A percentile compares a stretch with the other conserved stretches of the same genome.
These are phyloP conservation scores for Colletotrichum viniferum DNA, from an alignment of 2,329 filamentous ascomycete genomes.

Conservation along the genomic window DNA sequence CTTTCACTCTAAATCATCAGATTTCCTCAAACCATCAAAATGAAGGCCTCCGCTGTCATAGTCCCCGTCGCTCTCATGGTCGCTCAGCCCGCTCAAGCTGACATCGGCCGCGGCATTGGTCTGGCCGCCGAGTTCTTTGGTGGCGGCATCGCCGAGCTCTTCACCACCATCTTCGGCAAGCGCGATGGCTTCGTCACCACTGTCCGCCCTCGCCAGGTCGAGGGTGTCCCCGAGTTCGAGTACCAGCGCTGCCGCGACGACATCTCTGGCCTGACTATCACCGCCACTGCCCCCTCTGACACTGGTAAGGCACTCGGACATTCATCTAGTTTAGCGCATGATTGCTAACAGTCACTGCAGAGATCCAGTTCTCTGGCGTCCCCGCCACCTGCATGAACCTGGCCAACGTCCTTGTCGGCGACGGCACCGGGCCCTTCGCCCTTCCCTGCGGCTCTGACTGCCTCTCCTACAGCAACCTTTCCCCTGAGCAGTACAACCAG, in stretches of 20 bases:
- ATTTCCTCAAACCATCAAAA: background rate
- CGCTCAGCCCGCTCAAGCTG: constrained; percentile 1
- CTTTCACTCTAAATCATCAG: background rate
- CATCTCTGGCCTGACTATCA: constrained; percentile 11
- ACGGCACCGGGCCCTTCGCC: constrained; percentile 16
- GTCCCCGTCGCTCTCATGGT: constrained; percentile 11
- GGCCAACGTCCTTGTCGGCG: constrained; percentile 23
- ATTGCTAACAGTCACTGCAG: background rate
- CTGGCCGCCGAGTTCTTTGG: constrained; percentile 8
- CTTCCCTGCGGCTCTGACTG: constrained; percentile 25
- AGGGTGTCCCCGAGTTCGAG: constrained; percentile 18
- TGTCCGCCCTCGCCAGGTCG: background rate
- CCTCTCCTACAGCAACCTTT: constrained; percentile 22
- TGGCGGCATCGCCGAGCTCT: background rate
- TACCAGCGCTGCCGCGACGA: constrained; percentile 18
- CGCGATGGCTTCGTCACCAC: background rate
- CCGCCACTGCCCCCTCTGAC: background rate
- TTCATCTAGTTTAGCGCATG: background rate
- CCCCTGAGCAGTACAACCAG: constrained; percentile 31
- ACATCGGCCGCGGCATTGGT: background rate
- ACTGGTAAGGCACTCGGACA: background rate
- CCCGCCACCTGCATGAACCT: constrained; percentile 27
- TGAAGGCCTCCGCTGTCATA: constrained; percentile 2
- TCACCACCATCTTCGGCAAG: background rate
- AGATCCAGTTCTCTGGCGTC: constrained; percentile 3